A percentile compares a stretch with the other conserved stretches of the same genome.
phyloP scores from a whole-genome alignment of 805 yeast species.

The Metschnikowia drakensbergensis region DNA sequence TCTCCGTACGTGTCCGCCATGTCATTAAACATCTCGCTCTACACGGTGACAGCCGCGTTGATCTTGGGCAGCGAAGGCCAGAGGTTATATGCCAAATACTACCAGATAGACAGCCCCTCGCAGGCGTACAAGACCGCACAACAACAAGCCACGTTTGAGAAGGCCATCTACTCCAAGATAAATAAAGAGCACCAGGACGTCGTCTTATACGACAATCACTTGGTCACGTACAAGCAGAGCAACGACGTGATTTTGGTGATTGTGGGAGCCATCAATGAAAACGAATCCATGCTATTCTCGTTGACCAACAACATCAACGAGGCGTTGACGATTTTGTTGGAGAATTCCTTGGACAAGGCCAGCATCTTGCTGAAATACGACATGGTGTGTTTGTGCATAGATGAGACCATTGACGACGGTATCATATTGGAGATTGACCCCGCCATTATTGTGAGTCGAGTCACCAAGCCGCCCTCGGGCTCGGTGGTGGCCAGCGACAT shows the following conservation, averaged over 20 bases:
- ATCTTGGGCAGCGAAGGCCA: slow-evolving; percentile 79
- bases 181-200: slow-evolving; percentile 78
- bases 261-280: slow-evolving; percentile 75
- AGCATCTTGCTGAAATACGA: slow-evolving; percentile 81
- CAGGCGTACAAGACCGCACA: slow-evolving; percentile 46
- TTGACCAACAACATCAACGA: slow-evolving; percentile 76
- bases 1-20: slow-evolving; percentile 16
- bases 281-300: slow-evolving; percentile 75
- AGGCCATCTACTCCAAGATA: slow-evolving; percentile 67
- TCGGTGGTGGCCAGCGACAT: slow-evolving; percentile 48
- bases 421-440: slow-evolving; percentile 88
- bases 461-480: slow-evolving; percentile 70
- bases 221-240: slow-evolving; percentile 82
- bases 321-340: slow-evolving; percentile 72
- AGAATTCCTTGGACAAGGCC: slow-evolving; percentile 68
- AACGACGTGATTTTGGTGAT: slow-evolving; percentile 71
- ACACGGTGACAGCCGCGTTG: slow-evolving; percentile 76
- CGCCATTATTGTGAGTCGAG: slow-evolving; percentile 81
- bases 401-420: slow-evolving; percentile 93
- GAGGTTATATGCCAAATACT: slow-evolving; percentile 82
- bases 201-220: slow-evolving; percentile 69
- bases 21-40: slow-evolving; percentile 59
- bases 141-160: slow-evolving; percentile 76
- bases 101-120: slow-evolving; percentile 43
- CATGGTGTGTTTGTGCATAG: slow-evolving; percentile 78